Percentiles rank a stretch among this genome's conserved stretches.
phyloP scores from a whole-genome alignment of 306 rosid species.

The Pueraria montana region DNA sequence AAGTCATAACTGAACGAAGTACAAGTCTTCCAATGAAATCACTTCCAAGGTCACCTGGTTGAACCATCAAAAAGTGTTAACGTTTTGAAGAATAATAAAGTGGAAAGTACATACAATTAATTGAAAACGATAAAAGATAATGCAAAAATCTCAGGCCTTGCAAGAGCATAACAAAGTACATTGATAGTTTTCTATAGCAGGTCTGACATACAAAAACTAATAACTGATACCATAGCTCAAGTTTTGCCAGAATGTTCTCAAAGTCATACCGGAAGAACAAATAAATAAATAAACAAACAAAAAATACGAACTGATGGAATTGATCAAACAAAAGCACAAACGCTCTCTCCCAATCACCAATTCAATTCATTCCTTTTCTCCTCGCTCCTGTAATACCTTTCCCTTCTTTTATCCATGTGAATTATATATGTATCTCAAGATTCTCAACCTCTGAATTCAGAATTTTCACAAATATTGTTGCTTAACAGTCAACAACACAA shows the following conservation, averaged over 20 bases:
- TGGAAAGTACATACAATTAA: constrained; percentile 18
- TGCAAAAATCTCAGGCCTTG: constrained; percentile 15
- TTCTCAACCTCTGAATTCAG: background rate
- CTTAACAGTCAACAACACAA: background rate
- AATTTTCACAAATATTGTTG: background rate
- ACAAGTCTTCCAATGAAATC: constrained; percentile 47
- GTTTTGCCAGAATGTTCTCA: constrained; percentile 15
- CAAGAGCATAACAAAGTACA: constrained; percentile 22
- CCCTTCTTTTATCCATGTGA: background rate
- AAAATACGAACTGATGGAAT: background rate
- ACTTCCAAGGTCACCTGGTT: constrained; percentile 60
- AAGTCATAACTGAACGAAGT: constrained; percentile 63
- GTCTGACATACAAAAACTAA: background rate
- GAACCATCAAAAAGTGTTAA: constrained; percentile 53
- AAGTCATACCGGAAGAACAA: background rate
- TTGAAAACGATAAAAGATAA: constrained; percentile 36
- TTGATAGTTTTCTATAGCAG: constrained; percentile 8
- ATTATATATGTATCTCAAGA: background rate
- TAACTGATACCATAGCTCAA: background rate
- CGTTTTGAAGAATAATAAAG: constrained; percentile 24
- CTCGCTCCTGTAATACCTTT: background rate
- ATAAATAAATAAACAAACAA: background rate
- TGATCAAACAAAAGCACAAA: constrained; percentile 12
- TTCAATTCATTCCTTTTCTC: background rate
- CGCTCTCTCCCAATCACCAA: background rate